phyloP scores from a whole-genome alignment of 176 grass and related monocot species.

The Typha latifolia region DNA sequence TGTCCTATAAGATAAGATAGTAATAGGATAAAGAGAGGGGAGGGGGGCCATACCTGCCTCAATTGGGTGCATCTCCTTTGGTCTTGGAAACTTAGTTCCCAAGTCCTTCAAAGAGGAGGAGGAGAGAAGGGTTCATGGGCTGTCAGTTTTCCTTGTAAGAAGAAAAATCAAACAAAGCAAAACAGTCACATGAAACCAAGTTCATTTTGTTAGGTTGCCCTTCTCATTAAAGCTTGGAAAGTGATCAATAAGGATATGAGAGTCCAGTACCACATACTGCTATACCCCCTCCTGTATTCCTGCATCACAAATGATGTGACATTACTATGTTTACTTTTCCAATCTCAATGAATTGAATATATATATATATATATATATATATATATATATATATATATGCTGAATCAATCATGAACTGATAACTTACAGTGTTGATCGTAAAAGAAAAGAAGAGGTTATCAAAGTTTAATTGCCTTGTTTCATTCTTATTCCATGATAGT shows the following conservation, averaged over 20 bases:
- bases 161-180: not conserved
- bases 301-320: slow-evolving; percentile 17
- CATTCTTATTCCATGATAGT: no score
- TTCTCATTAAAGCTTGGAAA: slow-evolving; percentile 52
- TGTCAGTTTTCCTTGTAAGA: slow-evolving; percentile 34
- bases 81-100: slow-evolving; percentile 38
- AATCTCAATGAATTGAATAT: not conserved
- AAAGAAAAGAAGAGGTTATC: not conserved
- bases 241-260: slow-evolving; percentile 38
- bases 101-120: not conserved
- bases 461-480: not conserved
- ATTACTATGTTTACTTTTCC: not conserved
- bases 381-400: not conserved
- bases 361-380: slow-evolving; percentile 1
- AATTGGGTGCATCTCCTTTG: slow-evolving; percentile 41
- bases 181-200: not conserved
- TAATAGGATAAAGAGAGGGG: slow-evolving; percentile 12
- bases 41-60: slow-evolving; percentile 36
- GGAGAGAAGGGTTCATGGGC: slow-evolving; percentile 16
- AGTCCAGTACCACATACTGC: slow-evolving; percentile 32
- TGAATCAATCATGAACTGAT: not conserved
- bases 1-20: slow-evolving; percentile 22
- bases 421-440: not conserved
- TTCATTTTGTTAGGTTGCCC: slow-evolving; percentile 5
- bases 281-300: slow-evolving; percentile 39